These are phyloP conservation scores for Rhizopus delemar DNA, from an alignment of 371 early-diverging fungal species.

Conservation along the genomic window DNA sequence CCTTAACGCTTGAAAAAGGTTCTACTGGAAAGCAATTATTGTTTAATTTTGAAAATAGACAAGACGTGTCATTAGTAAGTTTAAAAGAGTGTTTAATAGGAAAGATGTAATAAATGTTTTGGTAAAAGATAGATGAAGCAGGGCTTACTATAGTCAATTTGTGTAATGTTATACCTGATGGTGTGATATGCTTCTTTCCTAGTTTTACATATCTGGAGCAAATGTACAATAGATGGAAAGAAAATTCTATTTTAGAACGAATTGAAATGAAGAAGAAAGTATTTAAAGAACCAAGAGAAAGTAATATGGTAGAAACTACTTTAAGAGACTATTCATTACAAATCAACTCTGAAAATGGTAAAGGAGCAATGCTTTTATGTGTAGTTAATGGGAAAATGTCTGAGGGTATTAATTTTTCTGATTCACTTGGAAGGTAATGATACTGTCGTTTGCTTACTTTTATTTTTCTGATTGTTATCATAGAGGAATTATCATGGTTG, in stretches of 20 bases:
- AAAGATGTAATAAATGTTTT: conserved; percentile 4
- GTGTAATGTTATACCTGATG: conserved; percentile 85
- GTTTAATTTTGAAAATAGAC: conserved; percentile 74
- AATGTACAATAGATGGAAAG: conserved; percentile 60
- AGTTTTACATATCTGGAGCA: conserved; percentile 86
- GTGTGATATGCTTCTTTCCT: conserved; percentile 93
- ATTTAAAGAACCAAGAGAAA: conserved; percentile 72
- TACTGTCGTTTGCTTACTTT: conserved; percentile 2
- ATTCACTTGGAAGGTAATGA: conserved; percentile 74
- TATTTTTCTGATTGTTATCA: not conserved
- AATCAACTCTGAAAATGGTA: conserved; percentile 39
- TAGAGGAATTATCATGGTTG: conserved; percentile 85
- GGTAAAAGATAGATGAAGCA: conserved; percentile 66
- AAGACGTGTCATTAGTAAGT: conserved; percentile 52
- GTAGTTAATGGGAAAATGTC: conserved; percentile 98
- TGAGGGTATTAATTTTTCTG: conserved; percentile 97
- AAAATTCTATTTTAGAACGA: conserved; percentile 42
- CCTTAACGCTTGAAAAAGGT: conserved; percentile 64
- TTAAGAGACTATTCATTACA: conserved; percentile 61
- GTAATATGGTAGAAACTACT: conserved; percentile 57
- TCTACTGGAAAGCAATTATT: conserved; percentile 64
- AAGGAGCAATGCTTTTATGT: conserved; percentile 86
- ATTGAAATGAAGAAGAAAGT: conserved; percentile 66
- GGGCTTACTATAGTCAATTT: conserved; percentile 76
- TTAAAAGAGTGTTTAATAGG: not conserved